Evolutionary conservation across 2,329 filamentous ascomycete species (phyloP).

Genomic region (Aspergillus jensenii): DNA sequence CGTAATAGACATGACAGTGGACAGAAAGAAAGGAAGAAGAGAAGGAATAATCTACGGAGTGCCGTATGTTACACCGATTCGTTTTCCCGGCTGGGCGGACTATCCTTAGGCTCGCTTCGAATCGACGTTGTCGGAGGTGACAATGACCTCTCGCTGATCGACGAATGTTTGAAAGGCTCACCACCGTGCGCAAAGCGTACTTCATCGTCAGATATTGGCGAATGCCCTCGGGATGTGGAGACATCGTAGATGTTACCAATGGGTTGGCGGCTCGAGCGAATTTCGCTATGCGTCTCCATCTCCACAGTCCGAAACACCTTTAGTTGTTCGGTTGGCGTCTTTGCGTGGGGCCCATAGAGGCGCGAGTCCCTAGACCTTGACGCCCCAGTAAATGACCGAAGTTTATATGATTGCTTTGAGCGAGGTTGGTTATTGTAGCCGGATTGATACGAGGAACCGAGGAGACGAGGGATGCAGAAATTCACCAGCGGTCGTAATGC

Average conservation of each 20-base stretch:
- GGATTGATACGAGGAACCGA: slow-evolving; percentile 27
- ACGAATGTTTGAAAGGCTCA: slow-evolving; percentile 19
- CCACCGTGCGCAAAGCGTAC: slow-evolving; percentile 21
- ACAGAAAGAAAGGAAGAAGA: not conserved
- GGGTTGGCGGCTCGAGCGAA: slow-evolving; percentile 15
- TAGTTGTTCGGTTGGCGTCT: slow-evolving; percentile 21
- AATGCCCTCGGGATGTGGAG: slow-evolving; percentile 15
- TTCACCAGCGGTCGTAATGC: slow-evolving; percentile 36
- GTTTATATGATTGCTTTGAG: slow-evolving; percentile 16
- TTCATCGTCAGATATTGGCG: slow-evolving; percentile 12
- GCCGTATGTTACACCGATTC: not conserved
- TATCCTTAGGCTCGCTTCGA: slow-evolving; percentile 6
- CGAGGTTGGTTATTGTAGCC: slow-evolving; percentile 18
- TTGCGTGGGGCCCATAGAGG: slow-evolving; percentile 18
- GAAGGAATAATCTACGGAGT: not conserved
- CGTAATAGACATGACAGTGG: not conserved
- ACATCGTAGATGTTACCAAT: slow-evolving; percentile 19
- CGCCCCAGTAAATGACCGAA: slow-evolving; percentile 21
- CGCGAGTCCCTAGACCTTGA: slow-evolving; percentile 21
- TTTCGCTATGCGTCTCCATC: slow-evolving; percentile 34
- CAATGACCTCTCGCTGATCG: slow-evolving; percentile 22
- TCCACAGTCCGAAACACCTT: slow-evolving; percentile 37
- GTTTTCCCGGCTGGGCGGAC: not conserved
- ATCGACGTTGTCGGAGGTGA: slow-evolving; percentile 7
- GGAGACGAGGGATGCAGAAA: slow-evolving; percentile 32